These are phyloP conservation scores for Didymella pinodella DNA, from an alignment of 2,329 filamentous ascomycete species.

Conservation along the genomic window DNA sequence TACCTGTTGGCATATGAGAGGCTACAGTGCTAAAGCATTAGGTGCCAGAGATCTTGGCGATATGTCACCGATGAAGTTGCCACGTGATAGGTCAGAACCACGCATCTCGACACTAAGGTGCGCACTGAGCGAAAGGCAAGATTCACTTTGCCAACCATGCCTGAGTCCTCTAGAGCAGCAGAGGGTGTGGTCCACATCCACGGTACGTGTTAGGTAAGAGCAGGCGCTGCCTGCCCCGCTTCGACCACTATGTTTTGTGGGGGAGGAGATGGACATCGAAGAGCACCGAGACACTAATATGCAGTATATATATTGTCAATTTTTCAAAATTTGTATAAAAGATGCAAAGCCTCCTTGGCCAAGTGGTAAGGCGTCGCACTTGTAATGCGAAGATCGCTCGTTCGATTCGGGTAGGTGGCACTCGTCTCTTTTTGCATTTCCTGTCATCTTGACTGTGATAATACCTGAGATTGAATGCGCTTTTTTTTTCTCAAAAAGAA, in stretches of 20 bases:
- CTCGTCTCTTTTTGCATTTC: not conserved
- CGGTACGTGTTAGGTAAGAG: too few relatives aligned
- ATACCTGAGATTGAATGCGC: too few relatives aligned
- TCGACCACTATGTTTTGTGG: too few relatives aligned
- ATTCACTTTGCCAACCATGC: not conserved
- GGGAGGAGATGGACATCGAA: too few relatives aligned
- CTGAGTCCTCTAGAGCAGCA: not conserved
- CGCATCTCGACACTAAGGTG: not conserved
- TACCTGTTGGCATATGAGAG: slow-evolving; percentile 1
- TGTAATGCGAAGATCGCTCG: slow-evolving; percentile 29
- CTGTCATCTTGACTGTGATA: too few relatives aligned
- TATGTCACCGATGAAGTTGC: slow-evolving; percentile 9
- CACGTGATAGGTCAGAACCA: not conserved
- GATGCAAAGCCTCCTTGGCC: slow-evolving; percentile 23
- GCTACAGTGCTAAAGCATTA: slow-evolving; percentile 22
- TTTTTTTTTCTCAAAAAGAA: too few relatives aligned
- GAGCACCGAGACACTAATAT: too few relatives aligned
- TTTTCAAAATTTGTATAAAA: not conserved
- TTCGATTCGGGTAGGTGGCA: slow-evolving; percentile 27
- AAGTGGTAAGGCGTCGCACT: slow-evolving; percentile 29
- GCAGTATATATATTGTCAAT: not conserved
- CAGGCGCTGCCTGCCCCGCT: too few relatives aligned
- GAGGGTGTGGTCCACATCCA: not conserved
- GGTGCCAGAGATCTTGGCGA: slow-evolving; percentile 34
- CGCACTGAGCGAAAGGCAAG: not conserved